Evolutionary conservation across 352 stramenopile genomes (phyloP), one percentile per base, ranked within the genome.

Genomic region (Globisporangium viniferum): DNA sequence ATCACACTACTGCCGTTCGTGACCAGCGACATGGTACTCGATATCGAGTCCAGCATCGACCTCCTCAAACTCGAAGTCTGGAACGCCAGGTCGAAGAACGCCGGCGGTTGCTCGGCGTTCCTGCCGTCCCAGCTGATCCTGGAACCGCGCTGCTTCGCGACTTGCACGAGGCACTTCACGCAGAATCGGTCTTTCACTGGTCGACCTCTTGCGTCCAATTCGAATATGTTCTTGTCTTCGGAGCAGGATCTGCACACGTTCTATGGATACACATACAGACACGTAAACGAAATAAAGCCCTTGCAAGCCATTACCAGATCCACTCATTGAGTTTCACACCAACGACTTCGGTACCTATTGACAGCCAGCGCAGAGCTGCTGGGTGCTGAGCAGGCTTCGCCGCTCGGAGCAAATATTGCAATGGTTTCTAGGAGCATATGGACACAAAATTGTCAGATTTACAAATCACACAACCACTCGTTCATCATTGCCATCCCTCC

Each of bases 191-290:
- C 72, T 24, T 72, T 75, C 24, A 80, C 72, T 24, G 74, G 72
- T 8, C 74, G 68, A 0, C 74, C 72, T 29, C 59, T 76, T 44
- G 74, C 74, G 55, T 84, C 76, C 24, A 84, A 64, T 62, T 80
- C 68, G 60, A 84, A 86, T 33, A 86, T 66, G 41, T 75, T 81
- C 35, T 78, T 73, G 54, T 81, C 81, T 49, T 78, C 72, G 39
- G 76, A 86, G 55, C 78, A 86, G 31, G 72, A 72, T 53, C 73
- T 77, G 67, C 78, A 86, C 4, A 82, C 78, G n/a, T 78, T 81
- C 65, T 86, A 48, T 20, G 14, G 39, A 20, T 5, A 20, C 15
- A 20, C 39, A 48, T 2, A 7, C 14, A 48, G 3, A 48, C 15
- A 48, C 3, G 5, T 3, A 48, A 48, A 48, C 10, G 14, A 6